These are phyloP conservation scores for Taiwanofungus camphoratus DNA, from an alignment of 1,284 basidiomycete species.

Conservation along the genomic window DNA sequence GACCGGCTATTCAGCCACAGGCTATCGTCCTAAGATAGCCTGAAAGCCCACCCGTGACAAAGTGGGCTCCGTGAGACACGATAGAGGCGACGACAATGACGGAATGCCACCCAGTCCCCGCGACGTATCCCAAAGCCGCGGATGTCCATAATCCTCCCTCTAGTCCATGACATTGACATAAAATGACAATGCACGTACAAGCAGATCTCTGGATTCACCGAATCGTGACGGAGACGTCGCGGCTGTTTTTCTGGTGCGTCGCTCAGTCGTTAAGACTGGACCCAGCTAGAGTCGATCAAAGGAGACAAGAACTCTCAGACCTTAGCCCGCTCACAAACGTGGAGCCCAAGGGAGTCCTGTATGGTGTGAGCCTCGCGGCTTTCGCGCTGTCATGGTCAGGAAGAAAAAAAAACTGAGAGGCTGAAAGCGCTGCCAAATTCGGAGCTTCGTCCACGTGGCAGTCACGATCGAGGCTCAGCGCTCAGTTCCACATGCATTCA, in stretches of 20 bases:
- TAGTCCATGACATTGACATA: not conserved
- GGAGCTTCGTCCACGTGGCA: too few relatives aligned
- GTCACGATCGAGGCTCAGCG: too few relatives aligned
- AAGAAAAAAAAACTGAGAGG: too few relatives aligned
- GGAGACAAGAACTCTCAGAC: conserved; percentile 12
- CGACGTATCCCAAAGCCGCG: conserved; percentile 6
- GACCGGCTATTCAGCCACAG: too few relatives aligned
- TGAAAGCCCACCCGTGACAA: too few relatives aligned
- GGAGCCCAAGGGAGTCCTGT: conserved; percentile 3
- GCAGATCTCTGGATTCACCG: not conserved
- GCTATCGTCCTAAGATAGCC: too few relatives aligned
- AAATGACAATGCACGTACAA: not conserved
- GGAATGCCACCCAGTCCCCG: conserved; percentile 4
- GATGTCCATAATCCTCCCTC: not conserved
- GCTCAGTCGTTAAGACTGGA: conserved; percentile 1
- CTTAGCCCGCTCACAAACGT: conserved; percentile 11
- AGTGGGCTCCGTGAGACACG: too few relatives aligned
- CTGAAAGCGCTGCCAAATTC: too few relatives aligned
- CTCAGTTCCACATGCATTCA: too few relatives aligned
- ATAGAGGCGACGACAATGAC: not conserved
- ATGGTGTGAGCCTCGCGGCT: conserved; percentile 11
- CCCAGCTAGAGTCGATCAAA: conserved; percentile 10
- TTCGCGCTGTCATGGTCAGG: conserved; percentile 2
- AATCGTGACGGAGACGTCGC: not conserved
- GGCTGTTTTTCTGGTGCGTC: conserved; percentile 8